phyloP scores from a whole-genome alignment of 768 basidiomycete genomes.

The Leccinellum luteum region DNA sequence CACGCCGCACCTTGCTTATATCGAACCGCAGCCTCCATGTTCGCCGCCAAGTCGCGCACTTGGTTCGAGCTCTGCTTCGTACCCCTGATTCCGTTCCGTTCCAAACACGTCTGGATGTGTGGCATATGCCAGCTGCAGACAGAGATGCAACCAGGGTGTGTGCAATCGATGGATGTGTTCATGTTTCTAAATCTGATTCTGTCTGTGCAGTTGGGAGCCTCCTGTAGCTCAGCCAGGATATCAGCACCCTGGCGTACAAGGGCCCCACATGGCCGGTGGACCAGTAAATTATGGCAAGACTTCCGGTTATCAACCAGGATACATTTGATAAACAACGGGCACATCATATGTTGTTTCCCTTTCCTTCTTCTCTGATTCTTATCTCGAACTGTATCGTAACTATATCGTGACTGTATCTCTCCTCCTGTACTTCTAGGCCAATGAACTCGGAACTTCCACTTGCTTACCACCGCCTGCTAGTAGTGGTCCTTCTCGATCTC shows the following conservation, averaged over 20 bases:
- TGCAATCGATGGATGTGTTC: slow-evolving; percentile 1
- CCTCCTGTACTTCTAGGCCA: neutral
- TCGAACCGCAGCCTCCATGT: slow-evolving; percentile 48
- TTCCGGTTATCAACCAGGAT: slow-evolving; percentile 28
- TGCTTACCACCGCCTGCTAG: slow-evolving; percentile 3
- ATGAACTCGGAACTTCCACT: neutral
- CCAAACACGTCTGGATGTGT: slow-evolving; percentile 67
- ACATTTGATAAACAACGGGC: slow-evolving; percentile 15
- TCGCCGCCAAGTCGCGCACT: slow-evolving; percentile 58
- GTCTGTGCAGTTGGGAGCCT: slow-evolving; percentile 34
- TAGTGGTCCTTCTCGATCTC: slow-evolving; percentile 4
- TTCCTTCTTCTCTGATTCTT: neutral
- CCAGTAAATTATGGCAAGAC: slow-evolving; percentile 14
- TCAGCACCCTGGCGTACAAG: slow-evolving; percentile 34
- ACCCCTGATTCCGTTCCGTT: slow-evolving; percentile 63
- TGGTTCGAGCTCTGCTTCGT: slow-evolving; percentile 82
- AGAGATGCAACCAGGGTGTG: slow-evolving; percentile 50
- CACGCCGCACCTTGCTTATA: neutral
- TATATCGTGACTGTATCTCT: neutral
- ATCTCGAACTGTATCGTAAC: neutral
- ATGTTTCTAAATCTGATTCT: neutral
- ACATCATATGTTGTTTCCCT: neutral
- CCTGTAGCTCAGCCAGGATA: slow-evolving; percentile 34
- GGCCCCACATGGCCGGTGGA: neutral
- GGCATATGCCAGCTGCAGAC: slow-evolving; percentile 67